Conservation (phyloP, 305 asterid species). For the Salvia sclarea region DNA sequence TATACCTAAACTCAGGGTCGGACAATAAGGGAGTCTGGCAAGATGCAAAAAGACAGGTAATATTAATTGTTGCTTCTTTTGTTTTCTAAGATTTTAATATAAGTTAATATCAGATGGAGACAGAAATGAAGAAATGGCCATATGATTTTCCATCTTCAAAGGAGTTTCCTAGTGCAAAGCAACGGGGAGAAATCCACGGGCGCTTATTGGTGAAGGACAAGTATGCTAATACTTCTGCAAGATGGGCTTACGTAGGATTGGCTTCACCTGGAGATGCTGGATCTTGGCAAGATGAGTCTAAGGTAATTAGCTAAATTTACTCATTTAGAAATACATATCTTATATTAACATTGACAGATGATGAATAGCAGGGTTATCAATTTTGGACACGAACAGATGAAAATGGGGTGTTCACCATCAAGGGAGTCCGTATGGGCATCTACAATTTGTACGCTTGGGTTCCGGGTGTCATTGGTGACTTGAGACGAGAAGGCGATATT, state of each 20-base stretch:
- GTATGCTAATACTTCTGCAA: slow-evolving; percentile 41
- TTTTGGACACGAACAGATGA: slow-evolving; percentile 63
- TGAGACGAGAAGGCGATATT: slow-evolving; percentile 34
- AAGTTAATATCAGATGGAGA: slow-evolving; percentile 19
- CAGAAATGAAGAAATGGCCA: slow-evolving; percentile 68
- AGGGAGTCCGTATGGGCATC: slow-evolving; percentile 39
- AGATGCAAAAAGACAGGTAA: slow-evolving; percentile 64
- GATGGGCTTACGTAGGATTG: slow-evolving; percentile 51
- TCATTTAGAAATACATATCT: too few species aligned
- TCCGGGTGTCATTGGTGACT: slow-evolving; percentile 69
- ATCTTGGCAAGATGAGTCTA: slow-evolving; percentile 49
- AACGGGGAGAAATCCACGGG: slow-evolving; percentile 51
- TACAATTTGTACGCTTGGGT: slow-evolving; percentile 71
- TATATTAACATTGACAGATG: too few species aligned
- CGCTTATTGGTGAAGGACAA: slow-evolving; percentile 51
- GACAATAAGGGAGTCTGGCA: slow-evolving; percentile 45
- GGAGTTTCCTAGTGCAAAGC: slow-evolving; percentile 40
- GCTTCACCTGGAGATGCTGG: slow-evolving; percentile 59
- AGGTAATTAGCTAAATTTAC: too few species aligned
- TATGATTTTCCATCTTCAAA: slow-evolving; percentile 53
- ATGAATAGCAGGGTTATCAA: too few species aligned
- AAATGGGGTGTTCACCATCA: slow-evolving; percentile 51
- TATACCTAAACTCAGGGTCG: slow-evolving; percentile 57
- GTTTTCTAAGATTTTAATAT: too few species aligned
- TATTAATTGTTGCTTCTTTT: neutral